These are phyloP conservation scores for Fomitopsis betulina DNA, from an alignment of 1,284 basidiomycete species.

Conservation along the genomic window DNA sequence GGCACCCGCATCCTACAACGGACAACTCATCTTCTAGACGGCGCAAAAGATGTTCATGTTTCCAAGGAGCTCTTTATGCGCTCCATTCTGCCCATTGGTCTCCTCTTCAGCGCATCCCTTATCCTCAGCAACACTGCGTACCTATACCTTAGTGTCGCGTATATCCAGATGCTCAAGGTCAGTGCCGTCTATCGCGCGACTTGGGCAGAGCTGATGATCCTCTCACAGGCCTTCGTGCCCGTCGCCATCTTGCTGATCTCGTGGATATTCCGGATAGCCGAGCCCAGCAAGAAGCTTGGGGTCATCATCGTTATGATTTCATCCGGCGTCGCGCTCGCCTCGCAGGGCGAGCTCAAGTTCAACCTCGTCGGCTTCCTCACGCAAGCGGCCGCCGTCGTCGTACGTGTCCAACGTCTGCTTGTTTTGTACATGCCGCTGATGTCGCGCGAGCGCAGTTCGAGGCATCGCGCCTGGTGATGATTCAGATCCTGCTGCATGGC, in stretches of 20 bases:
- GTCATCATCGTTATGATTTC: slow-evolving; percentile 93
- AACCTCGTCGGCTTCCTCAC: slow-evolving; percentile 84
- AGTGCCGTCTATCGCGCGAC: background rate
- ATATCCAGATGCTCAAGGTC: slow-evolving; percentile 98
- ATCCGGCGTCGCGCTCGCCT: slow-evolving; percentile 82
- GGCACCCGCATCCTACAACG: slow-evolving; percentile 88
- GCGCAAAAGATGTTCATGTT: slow-evolving; percentile 84
- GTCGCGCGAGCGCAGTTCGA: slow-evolving; percentile 56
- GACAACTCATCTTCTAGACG: slow-evolving; percentile 88
- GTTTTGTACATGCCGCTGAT: slow-evolving; percentile 3
- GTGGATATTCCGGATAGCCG: slow-evolving; percentile 86
- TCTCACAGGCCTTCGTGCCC: slow-evolving; percentile 83
- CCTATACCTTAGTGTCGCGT: slow-evolving; percentile 86
- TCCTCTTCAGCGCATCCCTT: slow-evolving; percentile 89
- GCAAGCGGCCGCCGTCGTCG: slow-evolving; percentile 77
- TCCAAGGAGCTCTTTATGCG: slow-evolving; percentile 78
- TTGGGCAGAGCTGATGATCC: background rate
- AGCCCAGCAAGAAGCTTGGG: slow-evolving; percentile 78
- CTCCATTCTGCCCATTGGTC: slow-evolving; percentile 90
- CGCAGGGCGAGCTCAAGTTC: slow-evolving; percentile 85
- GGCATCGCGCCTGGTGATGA: slow-evolving; percentile 91
- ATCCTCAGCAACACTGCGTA: slow-evolving; percentile 95
- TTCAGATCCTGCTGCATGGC: slow-evolving; percentile 92
- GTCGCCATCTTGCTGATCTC: slow-evolving; percentile 95
- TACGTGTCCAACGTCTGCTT: slow-evolving; percentile 32